Conservation (phyloP, 2,329 filamentous ascomycete species). For the Chrysoporthe deuterocubensis region DNA sequence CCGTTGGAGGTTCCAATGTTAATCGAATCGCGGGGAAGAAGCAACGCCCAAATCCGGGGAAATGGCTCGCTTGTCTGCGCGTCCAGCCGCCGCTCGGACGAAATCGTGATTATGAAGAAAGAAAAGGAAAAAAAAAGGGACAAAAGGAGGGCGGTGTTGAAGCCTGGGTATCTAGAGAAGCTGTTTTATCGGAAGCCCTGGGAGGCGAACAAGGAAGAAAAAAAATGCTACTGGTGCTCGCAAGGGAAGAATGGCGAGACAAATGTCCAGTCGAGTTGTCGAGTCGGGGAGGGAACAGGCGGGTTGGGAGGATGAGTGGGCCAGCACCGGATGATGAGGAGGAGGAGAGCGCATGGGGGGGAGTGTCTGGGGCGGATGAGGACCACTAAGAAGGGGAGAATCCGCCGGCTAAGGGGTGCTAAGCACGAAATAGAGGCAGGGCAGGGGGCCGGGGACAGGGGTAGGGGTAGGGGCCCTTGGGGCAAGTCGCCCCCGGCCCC, state of each 20-base stretch:
- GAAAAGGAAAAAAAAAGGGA: conserved; percentile 1
- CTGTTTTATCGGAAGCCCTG: neutral
- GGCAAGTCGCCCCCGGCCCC: conserved; percentile 5
- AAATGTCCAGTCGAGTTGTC: conserved; percentile 18
- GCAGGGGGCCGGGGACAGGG: neutral
- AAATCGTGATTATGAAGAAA: conserved; percentile 13
- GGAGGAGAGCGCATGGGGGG: conserved; percentile 19
- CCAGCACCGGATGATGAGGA: conserved; percentile 27
- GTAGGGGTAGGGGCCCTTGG: conserved; percentile 11
- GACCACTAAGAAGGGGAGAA: conserved; percentile 1
- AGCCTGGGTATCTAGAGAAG: neutral
- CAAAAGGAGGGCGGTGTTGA: neutral
- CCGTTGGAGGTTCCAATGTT: conserved; percentile 24
- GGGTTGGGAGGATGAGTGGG: conserved; percentile 19
- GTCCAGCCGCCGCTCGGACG: conserved; percentile 11
- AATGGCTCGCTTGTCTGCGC: conserved; percentile 17
- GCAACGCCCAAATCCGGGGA: conserved; percentile 26
- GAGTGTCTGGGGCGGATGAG: conserved; percentile 19
- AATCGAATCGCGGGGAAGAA: conserved; percentile 28
- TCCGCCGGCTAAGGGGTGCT: neutral
- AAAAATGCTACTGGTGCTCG: conserved; percentile 7
- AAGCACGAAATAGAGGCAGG: neutral
- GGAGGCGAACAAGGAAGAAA: neutral
- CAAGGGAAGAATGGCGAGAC: conserved; percentile 11
- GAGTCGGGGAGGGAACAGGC: conserved; percentile 8